These are phyloP conservation scores for Phyllosticta capitalensis DNA, from an alignment of 2,329 filamentous ascomycete genomes.

Conservation along the genomic window DNA sequence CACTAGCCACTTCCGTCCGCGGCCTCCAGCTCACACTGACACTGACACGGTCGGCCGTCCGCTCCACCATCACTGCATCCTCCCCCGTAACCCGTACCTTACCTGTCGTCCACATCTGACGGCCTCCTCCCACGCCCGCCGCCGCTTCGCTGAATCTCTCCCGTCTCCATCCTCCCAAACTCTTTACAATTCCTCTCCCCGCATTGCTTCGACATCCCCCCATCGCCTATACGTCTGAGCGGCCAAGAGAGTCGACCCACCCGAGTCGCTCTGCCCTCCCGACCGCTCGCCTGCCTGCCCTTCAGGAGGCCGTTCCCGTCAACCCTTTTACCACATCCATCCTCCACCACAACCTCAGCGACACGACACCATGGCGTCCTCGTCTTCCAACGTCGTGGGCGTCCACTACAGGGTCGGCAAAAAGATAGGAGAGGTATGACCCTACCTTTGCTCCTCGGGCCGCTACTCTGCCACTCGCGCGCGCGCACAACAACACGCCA, in stretches of 20 bases:
- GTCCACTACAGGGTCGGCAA: slow-evolving; percentile 98
- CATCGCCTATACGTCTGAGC: no score
- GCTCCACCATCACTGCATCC: neutral
- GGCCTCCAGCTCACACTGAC: neutral
- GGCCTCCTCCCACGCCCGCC: neutral
- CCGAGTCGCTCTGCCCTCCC: neutral
- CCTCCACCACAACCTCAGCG: slow-evolving; percentile 3
- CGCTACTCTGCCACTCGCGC: neutral
- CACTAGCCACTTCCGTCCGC: neutral
- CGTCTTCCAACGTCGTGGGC: slow-evolving; percentile 92
- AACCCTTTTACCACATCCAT: slow-evolving; percentile 4
- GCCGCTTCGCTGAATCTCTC: neutral
- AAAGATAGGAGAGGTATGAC: slow-evolving; percentile 74
- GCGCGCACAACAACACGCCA: neutral
- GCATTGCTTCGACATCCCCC: neutral
- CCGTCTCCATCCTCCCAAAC: neutral
- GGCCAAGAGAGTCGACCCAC: neutral
- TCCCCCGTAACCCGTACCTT: no score
- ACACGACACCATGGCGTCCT: slow-evolving; percentile 58
- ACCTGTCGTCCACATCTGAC: no score
- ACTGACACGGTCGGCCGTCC: neutral
- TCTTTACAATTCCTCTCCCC: neutral
- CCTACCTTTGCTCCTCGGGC: neutral
- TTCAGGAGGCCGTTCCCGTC: neutral
- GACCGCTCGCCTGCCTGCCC: neutral